Conservation (phyloP, 352 stramenopile species). For the Phytophthora pisi region DNA sequence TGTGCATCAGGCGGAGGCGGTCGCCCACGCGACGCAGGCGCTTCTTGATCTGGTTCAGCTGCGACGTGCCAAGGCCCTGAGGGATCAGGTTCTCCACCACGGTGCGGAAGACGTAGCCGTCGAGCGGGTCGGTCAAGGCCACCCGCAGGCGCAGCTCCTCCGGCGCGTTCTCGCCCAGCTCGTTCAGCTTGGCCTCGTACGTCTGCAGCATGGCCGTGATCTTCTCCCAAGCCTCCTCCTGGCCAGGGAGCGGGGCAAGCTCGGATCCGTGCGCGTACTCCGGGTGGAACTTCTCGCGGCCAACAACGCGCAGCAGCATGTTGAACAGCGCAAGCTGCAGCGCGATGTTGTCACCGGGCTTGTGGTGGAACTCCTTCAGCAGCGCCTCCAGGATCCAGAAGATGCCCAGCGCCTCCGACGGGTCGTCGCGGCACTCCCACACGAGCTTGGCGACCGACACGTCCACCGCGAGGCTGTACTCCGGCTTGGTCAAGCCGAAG, state of each 20-base stretch:
- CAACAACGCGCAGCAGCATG: slow-evolving; percentile 86
- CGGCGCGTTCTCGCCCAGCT: slow-evolving; percentile 63
- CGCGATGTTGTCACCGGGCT: slow-evolving; percentile 82
- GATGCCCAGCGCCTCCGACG: slow-evolving; percentile 75
- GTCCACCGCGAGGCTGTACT: slow-evolving; percentile 78
- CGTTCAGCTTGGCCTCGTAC: slow-evolving; percentile 80
- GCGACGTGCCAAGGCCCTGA: slow-evolving; percentile 73
- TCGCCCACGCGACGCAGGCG: slow-evolving; percentile 86
- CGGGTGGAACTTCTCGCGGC: slow-evolving; percentile 74
- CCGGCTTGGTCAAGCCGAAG: slow-evolving; percentile 77
- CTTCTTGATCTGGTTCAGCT: slow-evolving; percentile 91
- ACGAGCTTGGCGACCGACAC: slow-evolving; percentile 79
- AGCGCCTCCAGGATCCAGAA: slow-evolving; percentile 81
- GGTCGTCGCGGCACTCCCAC: slow-evolving; percentile 87
- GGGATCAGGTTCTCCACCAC: slow-evolving; percentile 90
- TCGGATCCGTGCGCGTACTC: slow-evolving; percentile 71
- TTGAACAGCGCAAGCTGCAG: slow-evolving; percentile 86
- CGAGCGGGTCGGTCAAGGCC: slow-evolving; percentile 71
- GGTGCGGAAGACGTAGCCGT: slow-evolving; percentile 88
- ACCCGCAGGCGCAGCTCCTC: slow-evolving; percentile 76
- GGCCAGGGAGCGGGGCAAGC: slow-evolving; percentile 65
- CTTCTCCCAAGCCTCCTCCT: slow-evolving; percentile 80
- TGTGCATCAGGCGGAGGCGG: slow-evolving; percentile 88
- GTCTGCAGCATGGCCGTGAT: slow-evolving; percentile 62
- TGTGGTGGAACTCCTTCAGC: slow-evolving; percentile 87